Conservation (phyloP, 345 rosid genomes). For the Alliaria petiolata region DNA sequence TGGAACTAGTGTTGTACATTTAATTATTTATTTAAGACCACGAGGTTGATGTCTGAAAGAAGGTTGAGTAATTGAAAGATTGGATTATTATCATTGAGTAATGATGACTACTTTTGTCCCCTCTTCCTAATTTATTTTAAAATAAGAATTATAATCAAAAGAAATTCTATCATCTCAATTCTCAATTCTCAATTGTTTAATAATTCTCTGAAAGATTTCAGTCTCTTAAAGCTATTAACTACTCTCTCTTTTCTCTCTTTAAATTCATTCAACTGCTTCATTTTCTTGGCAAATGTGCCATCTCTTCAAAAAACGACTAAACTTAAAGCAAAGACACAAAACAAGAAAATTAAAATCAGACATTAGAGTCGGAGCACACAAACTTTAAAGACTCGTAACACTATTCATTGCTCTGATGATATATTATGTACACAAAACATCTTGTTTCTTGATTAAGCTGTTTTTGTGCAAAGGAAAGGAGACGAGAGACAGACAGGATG, state of each 20-base stretch:
- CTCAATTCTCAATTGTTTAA: conserved; percentile 22
- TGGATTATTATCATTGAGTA: conserved; percentile 57
- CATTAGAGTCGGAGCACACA: conserved; percentile 4
- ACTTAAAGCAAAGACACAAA: conserved; percentile 25
- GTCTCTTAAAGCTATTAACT: conserved; percentile 30
- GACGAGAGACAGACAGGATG: background rate
- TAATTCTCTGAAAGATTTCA: conserved; percentile 42
- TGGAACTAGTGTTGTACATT: conserved; percentile 32
- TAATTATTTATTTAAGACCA: conserved; percentile 35
- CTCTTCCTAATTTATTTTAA: conserved; percentile 17
- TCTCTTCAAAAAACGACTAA: conserved; percentile 16
- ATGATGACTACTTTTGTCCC: conserved; percentile 65
- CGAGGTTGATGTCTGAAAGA: conserved; percentile 73
- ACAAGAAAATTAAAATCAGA: background rate
- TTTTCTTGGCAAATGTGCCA: conserved; percentile 41
- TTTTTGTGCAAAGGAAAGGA: conserved; percentile 18
- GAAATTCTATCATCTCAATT: conserved; percentile 18
- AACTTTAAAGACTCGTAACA: background rate
- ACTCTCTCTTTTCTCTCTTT: conserved; percentile 29
- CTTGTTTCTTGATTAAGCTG: conserved; percentile 19
- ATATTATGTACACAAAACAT: background rate
- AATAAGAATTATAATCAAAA: background rate
- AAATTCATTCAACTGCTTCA: conserved; percentile 38
- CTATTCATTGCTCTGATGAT: conserved; percentile 17
- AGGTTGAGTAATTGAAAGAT: conserved; percentile 37